A percentile compares a stretch with the other conserved stretches of the same genome.
Conservation (phyloP, 441 rosid species). For the Pelargonium myrrhifolium region DNA sequence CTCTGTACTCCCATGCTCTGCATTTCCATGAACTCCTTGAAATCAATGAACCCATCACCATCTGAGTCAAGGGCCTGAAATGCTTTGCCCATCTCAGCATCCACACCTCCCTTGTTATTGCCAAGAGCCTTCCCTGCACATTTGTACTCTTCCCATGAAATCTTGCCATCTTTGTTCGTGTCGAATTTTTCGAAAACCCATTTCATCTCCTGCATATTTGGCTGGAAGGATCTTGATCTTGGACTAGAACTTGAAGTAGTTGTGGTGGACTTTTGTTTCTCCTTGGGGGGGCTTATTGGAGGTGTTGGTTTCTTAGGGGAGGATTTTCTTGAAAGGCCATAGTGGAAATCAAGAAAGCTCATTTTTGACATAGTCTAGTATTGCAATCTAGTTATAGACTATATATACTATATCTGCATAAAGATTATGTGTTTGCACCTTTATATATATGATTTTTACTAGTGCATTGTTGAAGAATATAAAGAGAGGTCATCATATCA, state of each 20-base stretch:
- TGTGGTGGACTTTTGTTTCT: neutral
- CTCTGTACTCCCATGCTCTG: slow-evolving; percentile 21
- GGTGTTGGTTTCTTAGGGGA: neutral
- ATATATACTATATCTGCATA: neutral
- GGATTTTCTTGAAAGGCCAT: neutral
- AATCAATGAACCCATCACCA: slow-evolving; percentile 43
- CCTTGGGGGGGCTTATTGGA: neutral
- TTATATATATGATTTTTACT: too few species aligned
- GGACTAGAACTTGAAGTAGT: neutral
- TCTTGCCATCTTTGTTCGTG: slow-evolving; percentile 46
- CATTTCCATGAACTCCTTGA: slow-evolving; percentile 43
- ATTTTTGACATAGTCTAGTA: neutral
- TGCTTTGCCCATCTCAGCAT: slow-evolving; percentile 28
- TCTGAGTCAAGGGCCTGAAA: slow-evolving; percentile 35
- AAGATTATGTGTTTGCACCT: neutral
- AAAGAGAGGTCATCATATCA: neutral
- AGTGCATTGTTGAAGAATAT: neutral
- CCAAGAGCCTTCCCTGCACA: slow-evolving; percentile 20
- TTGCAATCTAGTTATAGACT: neutral
- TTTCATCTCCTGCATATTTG: slow-evolving; percentile 41
- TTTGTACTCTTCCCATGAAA: slow-evolving; percentile 38
- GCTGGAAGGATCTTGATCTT: slow-evolving; percentile 11
- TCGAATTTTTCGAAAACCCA: slow-evolving; percentile 47
- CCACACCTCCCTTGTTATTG: slow-evolving; percentile 23
- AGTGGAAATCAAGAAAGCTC: neutral